Conservation (phyloP, 768 basidiomycete genomes). For the Tulasnella sp. region DNA sequence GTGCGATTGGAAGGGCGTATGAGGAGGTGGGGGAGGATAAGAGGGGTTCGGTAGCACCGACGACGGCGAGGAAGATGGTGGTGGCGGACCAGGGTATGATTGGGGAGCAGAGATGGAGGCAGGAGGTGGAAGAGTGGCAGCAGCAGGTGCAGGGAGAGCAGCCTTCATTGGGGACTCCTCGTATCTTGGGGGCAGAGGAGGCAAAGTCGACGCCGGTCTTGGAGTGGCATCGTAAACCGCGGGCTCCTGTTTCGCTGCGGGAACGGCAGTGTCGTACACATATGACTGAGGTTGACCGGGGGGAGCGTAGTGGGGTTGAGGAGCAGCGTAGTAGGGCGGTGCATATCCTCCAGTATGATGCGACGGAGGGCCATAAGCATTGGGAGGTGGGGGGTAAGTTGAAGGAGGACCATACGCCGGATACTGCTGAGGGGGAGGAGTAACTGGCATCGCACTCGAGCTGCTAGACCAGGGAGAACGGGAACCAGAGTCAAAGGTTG, state of each 20-base stretch:
- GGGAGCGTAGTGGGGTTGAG: slow-evolving; percentile 1
- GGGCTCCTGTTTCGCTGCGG: background rate
- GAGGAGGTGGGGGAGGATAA: background rate
- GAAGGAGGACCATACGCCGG: background rate
- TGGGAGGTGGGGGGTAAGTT: background rate
- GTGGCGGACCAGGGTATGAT: background rate
- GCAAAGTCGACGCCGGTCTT: background rate
- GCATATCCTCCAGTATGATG: background rate
- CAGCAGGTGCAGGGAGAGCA: background rate
- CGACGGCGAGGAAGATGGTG: background rate
- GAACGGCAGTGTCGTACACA: background rate
- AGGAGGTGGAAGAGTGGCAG: background rate
- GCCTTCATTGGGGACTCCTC: background rate
- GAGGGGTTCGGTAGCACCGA: background rate
- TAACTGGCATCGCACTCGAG: slow-evolving; percentile 8
- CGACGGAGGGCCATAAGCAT: background rate
- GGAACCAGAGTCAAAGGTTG: background rate
- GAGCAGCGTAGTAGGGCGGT: slow-evolving; percentile 4
- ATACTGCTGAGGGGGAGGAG: slow-evolving; percentile 2
- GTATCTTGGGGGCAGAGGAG: background rate
- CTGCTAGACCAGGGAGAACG: slow-evolving; percentile 3
- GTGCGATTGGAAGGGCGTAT: background rate
- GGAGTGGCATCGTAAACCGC: background rate
- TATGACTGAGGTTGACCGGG: background rate
- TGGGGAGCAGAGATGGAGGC: background rate